Base-by-base conservation (phyloP, 257 asterid genomes). In the Scutellaria baicalensis region DNA sequence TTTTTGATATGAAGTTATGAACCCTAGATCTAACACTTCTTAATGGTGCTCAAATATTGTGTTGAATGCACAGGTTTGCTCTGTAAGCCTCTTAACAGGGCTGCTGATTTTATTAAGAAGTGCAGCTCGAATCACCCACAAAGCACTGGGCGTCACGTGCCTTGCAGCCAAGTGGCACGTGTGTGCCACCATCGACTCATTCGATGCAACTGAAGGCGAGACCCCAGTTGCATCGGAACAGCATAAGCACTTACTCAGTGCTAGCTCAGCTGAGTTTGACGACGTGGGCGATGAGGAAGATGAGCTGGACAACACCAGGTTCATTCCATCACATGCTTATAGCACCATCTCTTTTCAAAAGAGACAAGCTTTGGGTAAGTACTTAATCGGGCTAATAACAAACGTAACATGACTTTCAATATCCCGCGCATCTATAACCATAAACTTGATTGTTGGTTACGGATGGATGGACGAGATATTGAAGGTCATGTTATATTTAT, bases 131-230 rank as follows among this genome's bases (percentile, higher is more conserved):
- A 94, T 94, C 31, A 94, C 97, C 14, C 97, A 94, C 80, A 94
- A 88, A 78, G 99, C 99, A 8, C 93, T 78, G 45, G 84, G 88
- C 0, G 95, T 94, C 75, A 85, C 97, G 0, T 82, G 93, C 86
- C 89, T 94, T 9, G 97, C 99, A 3, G 88, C 99, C 47, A 94
- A 91, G 83, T 91, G 99, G 99, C 97, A 94, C 14, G 97, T 85
- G 0, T 84, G 93, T 71, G 97, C 97, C 43, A 91, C 97, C 8
- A 63, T 94, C 1, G 97, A 91, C 79, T 86, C 92, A 0, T 89
- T 87, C 31, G 95, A 89, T 0, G 44, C 86, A 9, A 33, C 76
- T 9, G 95, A 94, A 20, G 59, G 65, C 5, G 99, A 88, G 79
- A 89, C 89, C 66, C 88, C 95, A 0, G 79, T 68, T 16, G 69